Percentiles rank a stretch among this genome's conserved stretches.
These are phyloP conservation scores for Colletotrichum sp. DNA, from an alignment of 2,329 filamentous ascomycete species.

Conservation along the genomic window DNA sequence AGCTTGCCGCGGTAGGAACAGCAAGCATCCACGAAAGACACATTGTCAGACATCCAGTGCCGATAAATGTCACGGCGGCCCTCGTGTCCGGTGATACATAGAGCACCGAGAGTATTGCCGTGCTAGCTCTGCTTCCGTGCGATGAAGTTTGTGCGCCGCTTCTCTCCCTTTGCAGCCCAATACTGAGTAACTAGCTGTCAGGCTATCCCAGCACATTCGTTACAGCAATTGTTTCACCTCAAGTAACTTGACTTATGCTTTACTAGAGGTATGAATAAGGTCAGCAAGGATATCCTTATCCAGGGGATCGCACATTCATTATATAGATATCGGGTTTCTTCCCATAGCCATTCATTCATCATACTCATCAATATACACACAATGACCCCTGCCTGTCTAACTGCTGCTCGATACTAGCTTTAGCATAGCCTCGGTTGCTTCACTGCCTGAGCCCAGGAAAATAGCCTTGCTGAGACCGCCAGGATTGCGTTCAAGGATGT, in stretches of 20 bases:
- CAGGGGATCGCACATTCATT: no score
- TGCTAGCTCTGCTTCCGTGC: neutral
- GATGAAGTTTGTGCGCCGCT: neutral
- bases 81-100: neutral
- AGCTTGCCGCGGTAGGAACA: neutral
- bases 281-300: no score
- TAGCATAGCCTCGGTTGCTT: neutral
- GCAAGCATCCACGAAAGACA: neutral
- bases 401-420: no score
- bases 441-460: neutral
- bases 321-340: no score
- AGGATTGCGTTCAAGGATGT: neutral
- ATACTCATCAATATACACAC: no score
- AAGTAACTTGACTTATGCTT: no score
- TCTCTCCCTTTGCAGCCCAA: neutral
- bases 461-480: neutral
- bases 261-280: no score
- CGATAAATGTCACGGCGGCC: neutral
- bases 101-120: neutral
- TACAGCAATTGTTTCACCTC: no score
- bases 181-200: neutral
- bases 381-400: no score
- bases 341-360: no score
- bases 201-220: no score
- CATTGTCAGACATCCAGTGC: neutral